These are phyloP conservation scores for Russula sp. DNA, from an alignment of 768 basidiomycete species.

Conservation along the genomic window DNA sequence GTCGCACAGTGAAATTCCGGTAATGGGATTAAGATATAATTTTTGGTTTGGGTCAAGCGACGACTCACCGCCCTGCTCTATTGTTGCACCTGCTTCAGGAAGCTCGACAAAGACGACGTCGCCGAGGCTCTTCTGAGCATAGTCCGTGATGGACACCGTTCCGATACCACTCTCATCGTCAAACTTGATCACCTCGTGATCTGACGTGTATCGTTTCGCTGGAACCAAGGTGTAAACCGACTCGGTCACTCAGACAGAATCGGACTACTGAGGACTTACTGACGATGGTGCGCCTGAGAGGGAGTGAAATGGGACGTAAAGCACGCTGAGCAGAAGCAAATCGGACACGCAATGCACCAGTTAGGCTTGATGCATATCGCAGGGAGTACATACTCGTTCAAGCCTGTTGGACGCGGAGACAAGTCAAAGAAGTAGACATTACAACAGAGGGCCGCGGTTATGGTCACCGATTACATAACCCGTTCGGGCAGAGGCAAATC, in stretches of 20 bases:
- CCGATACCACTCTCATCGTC: conserved; percentile 75
- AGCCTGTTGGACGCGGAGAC: background rate
- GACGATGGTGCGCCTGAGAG: conserved; percentile 44
- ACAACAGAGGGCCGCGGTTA: too few relatives aligned
- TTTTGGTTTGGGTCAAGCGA: background rate
- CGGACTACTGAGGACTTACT: conserved; percentile 39
- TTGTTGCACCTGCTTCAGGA: conserved; percentile 50
- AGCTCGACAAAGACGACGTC: conserved; percentile 98
- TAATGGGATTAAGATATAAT: too few relatives aligned
- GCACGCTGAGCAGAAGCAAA: conserved; percentile 23
- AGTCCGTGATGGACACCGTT: conserved; percentile 79
- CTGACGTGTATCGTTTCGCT: conserved; percentile 77
- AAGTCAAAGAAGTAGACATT: too few relatives aligned
- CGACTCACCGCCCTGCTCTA: conserved; percentile 68
- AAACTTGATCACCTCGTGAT: conserved; percentile 81
- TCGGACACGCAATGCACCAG: conserved; percentile 24
- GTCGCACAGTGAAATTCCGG: background rate
- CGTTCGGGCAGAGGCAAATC: background rate
- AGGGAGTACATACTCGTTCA: conserved; percentile 22
- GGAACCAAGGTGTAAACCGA: conserved; percentile 5
- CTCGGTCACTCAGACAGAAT: background rate
- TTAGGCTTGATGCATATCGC: conserved; percentile 28
- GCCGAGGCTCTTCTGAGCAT: conserved; percentile 86
- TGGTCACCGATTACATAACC: conserved; percentile 2
- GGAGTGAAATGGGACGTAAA: conserved; percentile 25